These are phyloP conservation scores for Puccinia brachypodii DNA, from an alignment of 1,284 basidiomycete genomes.

Conservation along the genomic window DNA sequence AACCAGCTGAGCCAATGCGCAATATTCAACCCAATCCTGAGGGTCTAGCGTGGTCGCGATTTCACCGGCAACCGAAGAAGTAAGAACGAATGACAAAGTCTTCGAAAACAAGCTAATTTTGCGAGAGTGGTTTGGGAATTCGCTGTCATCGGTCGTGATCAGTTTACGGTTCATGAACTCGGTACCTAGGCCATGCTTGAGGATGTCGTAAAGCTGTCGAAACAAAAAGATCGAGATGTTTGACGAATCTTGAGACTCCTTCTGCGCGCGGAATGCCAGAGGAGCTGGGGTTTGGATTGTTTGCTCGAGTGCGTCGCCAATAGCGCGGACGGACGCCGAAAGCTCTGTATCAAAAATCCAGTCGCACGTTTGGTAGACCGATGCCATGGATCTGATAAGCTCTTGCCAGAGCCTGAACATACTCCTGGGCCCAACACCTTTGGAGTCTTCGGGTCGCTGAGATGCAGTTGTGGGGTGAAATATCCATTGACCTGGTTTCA, in stretches of 20 bases:
- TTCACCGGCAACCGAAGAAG: background rate
- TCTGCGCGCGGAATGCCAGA: background rate
- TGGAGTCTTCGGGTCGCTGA: background rate
- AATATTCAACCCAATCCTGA: conserved; percentile 26
- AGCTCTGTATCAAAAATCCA: conserved; percentile 28
- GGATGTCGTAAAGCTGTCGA: conserved; percentile 21
- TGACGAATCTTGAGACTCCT: background rate
- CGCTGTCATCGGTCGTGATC: background rate
- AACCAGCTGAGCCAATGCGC: background rate
- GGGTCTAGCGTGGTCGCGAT: background rate
- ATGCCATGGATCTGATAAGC: background rate
- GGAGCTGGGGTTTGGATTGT: background rate
- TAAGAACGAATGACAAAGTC: background rate
- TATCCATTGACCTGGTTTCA: background rate
- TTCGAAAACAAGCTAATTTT: conserved; percentile 14
- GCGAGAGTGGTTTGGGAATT: background rate
- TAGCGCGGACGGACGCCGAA: background rate
- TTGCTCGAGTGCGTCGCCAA: background rate
- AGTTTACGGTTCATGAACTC: conserved; percentile 22
- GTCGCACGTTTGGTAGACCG: background rate
- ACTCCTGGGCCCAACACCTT: background rate
- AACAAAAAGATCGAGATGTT: conserved; percentile 27
- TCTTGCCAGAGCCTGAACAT: conserved; percentile 27
- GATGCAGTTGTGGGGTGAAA: background rate
- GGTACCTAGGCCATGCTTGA: conserved; percentile 15